These are phyloP conservation scores for Enteropsectra breve DNA, from an alignment of 371 early-diverging fungal species.

Conservation along the genomic window DNA sequence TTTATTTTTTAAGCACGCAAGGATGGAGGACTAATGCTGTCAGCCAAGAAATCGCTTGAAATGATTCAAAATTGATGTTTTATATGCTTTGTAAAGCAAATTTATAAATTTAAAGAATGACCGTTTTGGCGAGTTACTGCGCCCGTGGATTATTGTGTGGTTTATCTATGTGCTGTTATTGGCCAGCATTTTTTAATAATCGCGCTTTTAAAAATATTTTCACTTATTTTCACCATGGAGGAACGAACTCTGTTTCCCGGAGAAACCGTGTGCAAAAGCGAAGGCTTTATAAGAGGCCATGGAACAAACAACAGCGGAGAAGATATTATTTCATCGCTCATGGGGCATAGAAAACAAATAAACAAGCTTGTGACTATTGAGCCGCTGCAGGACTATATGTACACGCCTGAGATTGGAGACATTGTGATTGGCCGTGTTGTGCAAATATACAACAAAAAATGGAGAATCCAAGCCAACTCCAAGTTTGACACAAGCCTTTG, in stretches of 20 bases:
- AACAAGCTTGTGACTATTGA: conserved; percentile 84
- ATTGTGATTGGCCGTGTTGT: conserved; percentile 88
- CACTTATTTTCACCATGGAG: no score
- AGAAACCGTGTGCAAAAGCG: conserved; percentile 40
- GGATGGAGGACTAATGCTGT: no score
- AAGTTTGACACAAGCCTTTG: conserved; percentile 75
- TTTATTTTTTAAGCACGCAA: no score
- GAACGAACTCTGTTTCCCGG: conserved; percentile 58
- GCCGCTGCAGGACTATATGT: conserved; percentile 67
- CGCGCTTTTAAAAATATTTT: no score
- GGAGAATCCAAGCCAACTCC: conserved; percentile 86
- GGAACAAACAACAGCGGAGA: conserved; percentile 72
- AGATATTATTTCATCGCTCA: conserved; percentile 66
- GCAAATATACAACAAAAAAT: conserved; percentile 74
- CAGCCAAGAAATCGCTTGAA: no score
- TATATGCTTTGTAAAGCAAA: no score
- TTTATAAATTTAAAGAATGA: no score
- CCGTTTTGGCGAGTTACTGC: no score
- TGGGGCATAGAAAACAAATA: conserved; percentile 79
- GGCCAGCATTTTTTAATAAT: no score
- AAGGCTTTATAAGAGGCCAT: conserved; percentile 68
- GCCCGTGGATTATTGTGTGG: no score
- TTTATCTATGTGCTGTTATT: no score
- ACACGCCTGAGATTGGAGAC: conserved; percentile 86
- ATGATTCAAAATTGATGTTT: no score